Percentiles rank a stretch among this genome's conserved stretches.
These are phyloP conservation scores for Hymenoscyphus salicellus DNA, from an alignment of 2,329 filamentous ascomycete genomes.

Conservation along the genomic window DNA sequence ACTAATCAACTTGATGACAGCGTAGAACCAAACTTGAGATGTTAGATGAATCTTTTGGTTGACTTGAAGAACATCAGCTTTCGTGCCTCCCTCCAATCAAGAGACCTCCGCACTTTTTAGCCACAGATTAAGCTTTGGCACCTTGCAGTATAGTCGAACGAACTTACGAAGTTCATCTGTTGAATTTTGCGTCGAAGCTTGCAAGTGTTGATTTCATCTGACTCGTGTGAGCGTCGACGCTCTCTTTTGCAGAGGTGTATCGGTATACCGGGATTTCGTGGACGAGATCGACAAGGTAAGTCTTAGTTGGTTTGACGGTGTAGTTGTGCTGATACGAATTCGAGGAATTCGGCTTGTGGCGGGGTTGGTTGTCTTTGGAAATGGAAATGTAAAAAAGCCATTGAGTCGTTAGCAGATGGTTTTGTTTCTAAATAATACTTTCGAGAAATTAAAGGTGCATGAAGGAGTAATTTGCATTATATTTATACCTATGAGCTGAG, in stretches of 20 bases:
- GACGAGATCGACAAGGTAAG: neutral
- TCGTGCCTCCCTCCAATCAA: too few species aligned
- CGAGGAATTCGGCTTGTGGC: neutral
- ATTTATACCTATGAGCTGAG: neutral
- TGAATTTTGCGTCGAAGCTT: neutral
- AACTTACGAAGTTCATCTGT: neutral
- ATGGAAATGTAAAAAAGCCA: neutral
- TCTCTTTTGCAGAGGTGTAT: neutral
- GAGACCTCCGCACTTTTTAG: too few species aligned
- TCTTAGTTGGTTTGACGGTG: neutral
- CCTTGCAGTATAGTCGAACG: too few species aligned
- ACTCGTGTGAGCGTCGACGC: neutral
- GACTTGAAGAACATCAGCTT: too few species aligned
- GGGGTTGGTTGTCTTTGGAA: neutral
- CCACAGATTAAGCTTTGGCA: too few species aligned
- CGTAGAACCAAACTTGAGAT: too few species aligned
- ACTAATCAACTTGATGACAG: too few species aligned
- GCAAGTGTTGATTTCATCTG: neutral
- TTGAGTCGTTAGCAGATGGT: neutral
- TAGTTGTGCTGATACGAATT: neutral
- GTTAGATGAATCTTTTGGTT: too few species aligned
- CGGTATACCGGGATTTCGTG: neutral
- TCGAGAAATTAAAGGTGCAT: neutral
- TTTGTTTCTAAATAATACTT: neutral
- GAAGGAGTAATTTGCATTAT: too few species aligned